Conservation (phyloP, 2,329 filamentous ascomycete genomes). For the Diplodia scrobiculata region DNA sequence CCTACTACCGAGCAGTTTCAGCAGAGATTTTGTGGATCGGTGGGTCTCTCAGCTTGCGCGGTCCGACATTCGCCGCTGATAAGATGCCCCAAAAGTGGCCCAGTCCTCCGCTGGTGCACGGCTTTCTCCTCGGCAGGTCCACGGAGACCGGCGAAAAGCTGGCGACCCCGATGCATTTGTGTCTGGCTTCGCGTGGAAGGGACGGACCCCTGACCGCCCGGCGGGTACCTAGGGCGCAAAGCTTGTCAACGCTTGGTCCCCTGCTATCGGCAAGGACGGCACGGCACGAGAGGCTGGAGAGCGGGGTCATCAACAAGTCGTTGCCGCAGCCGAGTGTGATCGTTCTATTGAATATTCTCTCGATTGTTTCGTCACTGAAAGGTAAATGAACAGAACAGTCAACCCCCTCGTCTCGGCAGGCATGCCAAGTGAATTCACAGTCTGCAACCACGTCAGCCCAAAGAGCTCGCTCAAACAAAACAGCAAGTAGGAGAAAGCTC, state of each 20-base stretch:
- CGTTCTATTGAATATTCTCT: too few relatives aligned
- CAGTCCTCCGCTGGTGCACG: neutral
- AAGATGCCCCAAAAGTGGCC: neutral
- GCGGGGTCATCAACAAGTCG: neutral
- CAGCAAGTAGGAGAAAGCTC: neutral
- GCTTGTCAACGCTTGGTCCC: constrained; percentile 17
- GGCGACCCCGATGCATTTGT: neutral
- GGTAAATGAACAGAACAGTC: too few relatives aligned
- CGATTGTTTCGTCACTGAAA: too few relatives aligned
- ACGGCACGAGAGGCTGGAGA: neutral
- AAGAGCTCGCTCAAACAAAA: neutral
- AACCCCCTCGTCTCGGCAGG: too few relatives aligned
- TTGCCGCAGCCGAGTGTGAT: neutral
- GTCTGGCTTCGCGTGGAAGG: neutral
- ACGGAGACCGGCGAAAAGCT: constrained; percentile 10
- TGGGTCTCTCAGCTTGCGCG: constrained; percentile 13
- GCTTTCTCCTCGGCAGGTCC: constrained; percentile 10
- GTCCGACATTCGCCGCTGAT: constrained; percentile 14
- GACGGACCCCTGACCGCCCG: neutral
- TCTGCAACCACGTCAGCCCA: neutral
- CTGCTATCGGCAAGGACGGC: constrained; percentile 8
- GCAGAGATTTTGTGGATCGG: constrained; percentile 12
- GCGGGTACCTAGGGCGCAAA: constrained; percentile 24
- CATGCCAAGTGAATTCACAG: neutral
- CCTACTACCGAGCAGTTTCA: neutral